Evolutionary conservation across 164 flowering plant genomes (phyloP).

Genomic region (Vitis riparia): DNA sequence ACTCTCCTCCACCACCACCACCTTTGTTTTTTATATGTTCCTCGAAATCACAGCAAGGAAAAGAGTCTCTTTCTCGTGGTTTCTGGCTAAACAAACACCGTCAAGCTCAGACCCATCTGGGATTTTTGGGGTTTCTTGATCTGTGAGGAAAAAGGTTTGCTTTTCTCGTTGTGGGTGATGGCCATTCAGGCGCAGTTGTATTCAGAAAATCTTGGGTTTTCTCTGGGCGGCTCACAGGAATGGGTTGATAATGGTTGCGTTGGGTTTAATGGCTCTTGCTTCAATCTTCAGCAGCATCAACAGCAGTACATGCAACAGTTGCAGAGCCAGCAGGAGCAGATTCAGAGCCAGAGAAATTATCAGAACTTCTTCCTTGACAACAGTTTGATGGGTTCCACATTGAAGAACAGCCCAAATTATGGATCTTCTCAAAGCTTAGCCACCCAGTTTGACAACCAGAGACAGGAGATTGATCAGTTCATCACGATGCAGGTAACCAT

Average conservation of each 20-base stretch:
- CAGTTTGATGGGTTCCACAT: background rate
- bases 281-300: conserved; percentile 16
- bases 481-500: conserved; percentile 27
- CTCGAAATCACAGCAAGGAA: conserved; percentile 1
- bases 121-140: too few relatives aligned
- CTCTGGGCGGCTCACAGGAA: conserved; percentile 26
- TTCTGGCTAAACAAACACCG: too few relatives aligned
- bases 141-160: background rate
- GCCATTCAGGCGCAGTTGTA: conserved; percentile 59
- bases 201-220: conserved; percentile 35
- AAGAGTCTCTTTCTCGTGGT: too few relatives aligned
- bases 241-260: conserved; percentile 12
- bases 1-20: conserved; percentile 2
- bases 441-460: conserved; percentile 33
- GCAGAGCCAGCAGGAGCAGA: conserved; percentile 13
- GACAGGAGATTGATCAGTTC: conserved; percentile 39
- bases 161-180: conserved; percentile 27
- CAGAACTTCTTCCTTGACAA: background rate
- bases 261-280: conserved; percentile 22
- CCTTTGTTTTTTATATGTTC: conserved; percentile 7
- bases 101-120: too few relatives aligned
- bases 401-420: conserved; percentile 3
- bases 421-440: conserved; percentile 14
- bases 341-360: background rate
- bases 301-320: conserved; percentile 14